Evolutionary conservation across 352 stramenopile species (phyloP), one percentile per base, ranked within the genome.

Genomic region (Phytophthora niederhauseri): DNA sequence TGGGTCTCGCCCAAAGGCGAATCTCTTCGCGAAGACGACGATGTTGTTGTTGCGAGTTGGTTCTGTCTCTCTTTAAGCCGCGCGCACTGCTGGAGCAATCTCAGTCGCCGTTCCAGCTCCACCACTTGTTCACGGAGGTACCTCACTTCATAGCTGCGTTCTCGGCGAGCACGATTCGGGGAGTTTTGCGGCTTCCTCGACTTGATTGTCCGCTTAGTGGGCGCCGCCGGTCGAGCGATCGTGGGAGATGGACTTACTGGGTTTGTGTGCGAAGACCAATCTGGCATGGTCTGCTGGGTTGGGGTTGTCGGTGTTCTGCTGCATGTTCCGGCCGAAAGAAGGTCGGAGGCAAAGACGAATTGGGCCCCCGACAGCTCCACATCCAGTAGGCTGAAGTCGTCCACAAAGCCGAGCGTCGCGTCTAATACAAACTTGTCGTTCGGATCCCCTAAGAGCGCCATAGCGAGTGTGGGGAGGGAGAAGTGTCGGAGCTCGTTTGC

Each of bases 61-160:
- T 26, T 34, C 31, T 61, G 8, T 36, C 26, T 11, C 9, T 17
- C 11, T 22, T 59, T 38, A 7, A 50, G 17, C 14, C 14, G 7
- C 17, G 60, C 17, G 34, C 55, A 36, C 4, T 55, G 20, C 34
- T 64, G 60, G 14, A 89, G 56, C 12, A 64, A 71, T 0, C 51
- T 73, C 38, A 91, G 50, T 54, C 89, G 85, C 1, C 70, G 69
- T 26, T 87, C 77, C 22, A 91, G 57, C 11, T 68, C 71, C 5
- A 81, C 64, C 12, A 77, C 77, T 51, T 89, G 88, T 46, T 88
- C 68, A 46, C 85, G 85, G 7, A 93, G 55, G 64, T 91, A 91
- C 6, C 61, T 65, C 8, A 84, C 68, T 17, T 93, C 85, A 31
- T 91, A 82, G 50, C 87, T 87, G 43, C 60, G 68, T 36, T 75